Evolutionary conservation across 768 basidiomycete species (phyloP), one percentile per base, ranked within the genome.

Genomic region (Panaeolus papilionaceus): DNA sequence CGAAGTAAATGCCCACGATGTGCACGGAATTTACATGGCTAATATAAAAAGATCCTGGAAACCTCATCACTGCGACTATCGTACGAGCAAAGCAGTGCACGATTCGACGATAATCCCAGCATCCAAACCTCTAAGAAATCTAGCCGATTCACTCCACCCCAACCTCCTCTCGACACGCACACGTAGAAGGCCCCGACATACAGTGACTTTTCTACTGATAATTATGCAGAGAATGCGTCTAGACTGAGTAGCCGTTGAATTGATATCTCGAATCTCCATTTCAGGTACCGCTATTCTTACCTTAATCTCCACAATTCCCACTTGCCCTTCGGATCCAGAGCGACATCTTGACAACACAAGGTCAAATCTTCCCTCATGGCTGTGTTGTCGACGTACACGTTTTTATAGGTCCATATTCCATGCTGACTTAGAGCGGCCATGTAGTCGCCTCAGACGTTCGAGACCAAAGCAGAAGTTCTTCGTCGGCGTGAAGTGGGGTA

Each of bases 141-240:
- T 37, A 3, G 14, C 54, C 54, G 54, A 58, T 58, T 28, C 14
- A 33, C 14, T 33, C 54, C 26, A 58, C 54, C 14, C 54, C 28
- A 58, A 58, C 54, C 54, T 58, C 54, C 33, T 33, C 26, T 58
- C 28, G 54, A 58, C 54, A 58, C 54, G 54, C 37, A 58, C 1
- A 16, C 6, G 3, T 58, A 5, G 12, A 23, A 51, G 42, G 1
- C 42, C 16, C 47, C 4, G 26, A 26, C 8, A 23, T 51, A 23
- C 42, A 51, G 20, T 51, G 26, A n/a, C 16, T 51, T 51, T 26
- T 26, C n/a, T 51, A 26, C 26, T 12, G 20, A 23, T 33, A 16
- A 37, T 16, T 18, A 14, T 33, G 3, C 54, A 16, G 26, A 37
- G 33, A 16, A 58, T 33, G 54, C 28, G 33, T 28, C 54, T 28